Conservation (phyloP, 75 land plant genomes). For the Picea glauca region DNA sequence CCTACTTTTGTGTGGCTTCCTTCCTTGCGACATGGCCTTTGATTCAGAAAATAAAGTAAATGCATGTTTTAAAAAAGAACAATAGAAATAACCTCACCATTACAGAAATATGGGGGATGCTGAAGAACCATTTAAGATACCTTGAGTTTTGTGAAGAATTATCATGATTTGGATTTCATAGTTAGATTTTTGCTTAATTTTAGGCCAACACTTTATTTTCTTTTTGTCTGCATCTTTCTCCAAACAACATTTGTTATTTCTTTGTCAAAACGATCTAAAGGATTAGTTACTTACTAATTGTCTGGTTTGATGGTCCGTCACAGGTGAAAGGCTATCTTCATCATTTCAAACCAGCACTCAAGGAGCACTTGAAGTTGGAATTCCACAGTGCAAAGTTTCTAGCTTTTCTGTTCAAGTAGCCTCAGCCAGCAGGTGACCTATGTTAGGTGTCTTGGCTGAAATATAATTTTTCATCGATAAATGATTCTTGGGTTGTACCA, state of each 20-base stretch:
- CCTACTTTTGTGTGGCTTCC: too few species aligned
- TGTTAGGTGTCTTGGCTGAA: background rate
- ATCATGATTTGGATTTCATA: background rate
- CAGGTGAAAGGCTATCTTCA: conserved; percentile 7
- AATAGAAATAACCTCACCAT: background rate
- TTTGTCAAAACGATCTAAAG: background rate
- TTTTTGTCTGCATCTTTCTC: background rate
- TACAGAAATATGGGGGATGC: background rate
- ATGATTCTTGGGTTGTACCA: background rate
- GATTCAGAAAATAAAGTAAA: background rate
- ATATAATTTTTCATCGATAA: background rate
- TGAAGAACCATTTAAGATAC: too few species aligned
- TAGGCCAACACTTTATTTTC: background rate
- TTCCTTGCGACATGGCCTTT: too few species aligned
- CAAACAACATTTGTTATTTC: background rate
- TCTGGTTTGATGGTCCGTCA: background rate
- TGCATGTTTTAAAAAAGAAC: background rate
- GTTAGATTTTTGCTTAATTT: background rate
- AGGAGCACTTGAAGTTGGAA: conserved; percentile 5
- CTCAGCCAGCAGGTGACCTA: background rate
- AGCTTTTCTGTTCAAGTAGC: background rate
- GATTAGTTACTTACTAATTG: background rate
- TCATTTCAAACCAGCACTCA: background rate
- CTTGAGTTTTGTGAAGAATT: too few species aligned
- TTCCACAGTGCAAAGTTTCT: background rate